Base-by-base conservation (phyloP, 192 early-diverging fungal genomes). In the Geosiphon pyriformis region DNA sequence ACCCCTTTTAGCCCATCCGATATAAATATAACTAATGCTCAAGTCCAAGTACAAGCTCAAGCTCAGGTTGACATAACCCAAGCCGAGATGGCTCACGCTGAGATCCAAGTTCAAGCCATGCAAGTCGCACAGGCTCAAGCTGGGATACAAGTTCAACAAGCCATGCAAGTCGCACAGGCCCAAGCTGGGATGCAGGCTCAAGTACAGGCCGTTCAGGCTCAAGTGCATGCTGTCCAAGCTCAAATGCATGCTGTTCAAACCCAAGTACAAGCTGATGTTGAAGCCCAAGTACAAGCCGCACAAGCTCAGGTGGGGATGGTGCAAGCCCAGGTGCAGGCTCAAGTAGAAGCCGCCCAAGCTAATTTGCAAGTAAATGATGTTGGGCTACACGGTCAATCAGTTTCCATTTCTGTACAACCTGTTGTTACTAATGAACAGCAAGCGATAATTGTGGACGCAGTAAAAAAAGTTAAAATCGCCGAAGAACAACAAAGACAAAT, bases 101-200 rank as follows among this genome's bases (percentile, higher is more conserved):
- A 48, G 29, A 31, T 12, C 18, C 20, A 61, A 25, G 20, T 17
- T 48, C 60, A 61, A 47, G 60, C 29, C 20, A 49, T 29, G 3
- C 49, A 49, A 31, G 30, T 8, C 1, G 56, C 56, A 1, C 56
- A 59, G 4, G 56, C 32, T 29, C 56, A 59, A 34, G 27, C 56
- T 18, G 59, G 30, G 30, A 34, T 48, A n/a, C n/a, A n/a, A n/a
- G n/a, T n/a, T n/a, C n/a, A n/a, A n/a, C n/a, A n/a, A n/a, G n/a
- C n/a, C n/a, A n/a, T n/a, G n/a, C n/a, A n/a, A n/a, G n/a, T n/a
- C n/a, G n/a, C n/a, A 8, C 3, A 0, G 51, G 47, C 32, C 2
- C 47, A 64, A 31, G 61, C 61, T 12, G 27, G 51, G 1, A 49
- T 49, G 6, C 48, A 49, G 8, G 61, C 51, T 30, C 48, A 64